Evolutionary conservation across 805 yeast genomes (phyloP).

Genomic region (Kluyveromyces lactis): DNA sequence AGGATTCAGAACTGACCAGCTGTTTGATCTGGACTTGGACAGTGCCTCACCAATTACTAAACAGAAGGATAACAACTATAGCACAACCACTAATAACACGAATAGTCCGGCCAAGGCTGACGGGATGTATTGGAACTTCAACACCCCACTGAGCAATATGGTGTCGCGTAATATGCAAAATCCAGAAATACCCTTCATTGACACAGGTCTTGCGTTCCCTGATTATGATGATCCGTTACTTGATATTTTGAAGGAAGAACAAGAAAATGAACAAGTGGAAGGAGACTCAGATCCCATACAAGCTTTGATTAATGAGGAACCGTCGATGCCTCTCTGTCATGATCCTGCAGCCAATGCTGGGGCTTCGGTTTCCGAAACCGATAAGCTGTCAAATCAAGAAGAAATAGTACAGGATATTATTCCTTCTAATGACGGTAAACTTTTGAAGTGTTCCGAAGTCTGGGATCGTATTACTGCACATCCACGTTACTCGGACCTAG

Average conservation of each 20-base stretch:
- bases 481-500: slow-evolving; percentile 88
- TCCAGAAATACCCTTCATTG: slow-evolving; percentile 15
- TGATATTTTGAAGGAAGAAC: background rate
- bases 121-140: slow-evolving; percentile 1
- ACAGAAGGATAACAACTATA: slow-evolving; percentile 6
- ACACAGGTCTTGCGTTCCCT: slow-evolving; percentile 26
- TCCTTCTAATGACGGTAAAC: slow-evolving; percentile 54
- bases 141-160: background rate
- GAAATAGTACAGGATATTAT: slow-evolving; percentile 34
- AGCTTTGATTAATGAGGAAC: slow-evolving; percentile 4
- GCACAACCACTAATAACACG: background rate
- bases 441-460: slow-evolving; percentile 77
- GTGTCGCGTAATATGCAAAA: background rate
- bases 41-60: background rate
- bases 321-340: background rate
- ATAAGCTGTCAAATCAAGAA: background rate
- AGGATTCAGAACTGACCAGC: slow-evolving; percentile 9
- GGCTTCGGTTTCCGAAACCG: background rate
- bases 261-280: background rate
- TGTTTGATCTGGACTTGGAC: slow-evolving; percentile 3
- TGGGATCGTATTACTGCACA: slow-evolving; percentile 96
- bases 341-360: background rate
- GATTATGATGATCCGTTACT: slow-evolving; percentile 10
- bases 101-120: background rate
- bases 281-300: slow-evolving; percentile 1